These are phyloP conservation scores for Fusarium burgessii DNA, from an alignment of 2,329 filamentous ascomycete species.

Conservation along the genomic window DNA sequence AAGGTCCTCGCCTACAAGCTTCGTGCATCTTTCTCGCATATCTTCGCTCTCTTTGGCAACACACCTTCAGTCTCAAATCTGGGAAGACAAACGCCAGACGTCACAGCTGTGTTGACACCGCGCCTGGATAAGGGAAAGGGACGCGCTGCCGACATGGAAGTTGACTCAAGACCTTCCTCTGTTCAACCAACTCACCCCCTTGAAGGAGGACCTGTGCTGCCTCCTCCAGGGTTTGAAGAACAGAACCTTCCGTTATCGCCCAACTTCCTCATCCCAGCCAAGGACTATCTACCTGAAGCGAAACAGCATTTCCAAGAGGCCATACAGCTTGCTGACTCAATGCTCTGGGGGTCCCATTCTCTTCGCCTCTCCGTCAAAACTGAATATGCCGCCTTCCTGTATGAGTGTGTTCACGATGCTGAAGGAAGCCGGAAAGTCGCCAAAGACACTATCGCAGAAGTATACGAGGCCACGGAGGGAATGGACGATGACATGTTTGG, in stretches of 20 bases:
- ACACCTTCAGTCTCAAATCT: conserved; percentile 79
- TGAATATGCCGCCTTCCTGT: conserved; percentile 92
- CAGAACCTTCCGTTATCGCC: conserved; percentile 60
- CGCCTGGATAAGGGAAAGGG: conserved; percentile 62
- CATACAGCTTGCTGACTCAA: conserved; percentile 75
- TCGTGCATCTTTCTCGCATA: conserved; percentile 93
- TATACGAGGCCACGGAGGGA: conserved; percentile 89
- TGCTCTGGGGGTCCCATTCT: conserved; percentile 90
- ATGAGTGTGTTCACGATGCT: conserved; percentile 89
- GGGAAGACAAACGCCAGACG: conserved; percentile 64
- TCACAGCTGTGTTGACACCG: conserved; percentile 53
- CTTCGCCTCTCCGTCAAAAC: conserved; percentile 89
- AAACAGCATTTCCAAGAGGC: conserved; percentile 85
- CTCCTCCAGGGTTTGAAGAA: conserved; percentile 66
- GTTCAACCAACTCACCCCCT: conserved; percentile 61
- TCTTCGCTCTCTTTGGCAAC: conserved; percentile 97
- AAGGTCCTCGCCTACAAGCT: conserved; percentile 93
- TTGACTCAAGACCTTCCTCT: conserved; percentile 57
- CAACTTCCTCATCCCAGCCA: conserved; percentile 82
- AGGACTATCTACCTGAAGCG: conserved; percentile 86
- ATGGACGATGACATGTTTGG: conserved; percentile 97
- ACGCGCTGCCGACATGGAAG: conserved; percentile 58
- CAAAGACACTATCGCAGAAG: conserved; percentile 85
- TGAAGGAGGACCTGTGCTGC: conserved; percentile 70
- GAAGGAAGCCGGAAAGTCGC: conserved; percentile 82